These are phyloP conservation scores for Colletotrichum sidae DNA, from an alignment of 2,329 filamentous ascomycete species.

Conservation along the genomic window DNA sequence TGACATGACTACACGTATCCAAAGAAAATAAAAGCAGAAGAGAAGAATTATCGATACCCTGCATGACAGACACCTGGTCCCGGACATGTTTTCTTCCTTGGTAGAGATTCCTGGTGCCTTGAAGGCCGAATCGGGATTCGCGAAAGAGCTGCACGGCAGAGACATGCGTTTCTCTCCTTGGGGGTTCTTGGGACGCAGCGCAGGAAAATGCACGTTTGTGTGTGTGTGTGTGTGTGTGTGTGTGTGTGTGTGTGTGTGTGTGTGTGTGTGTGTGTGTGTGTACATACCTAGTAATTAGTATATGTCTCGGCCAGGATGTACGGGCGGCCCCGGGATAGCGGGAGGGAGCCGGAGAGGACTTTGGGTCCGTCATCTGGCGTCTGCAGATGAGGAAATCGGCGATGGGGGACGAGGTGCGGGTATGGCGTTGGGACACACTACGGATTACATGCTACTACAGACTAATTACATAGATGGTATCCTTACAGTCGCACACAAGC, in stretches of 20 bases:
- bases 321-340: background rate
- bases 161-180: too few relatives aligned
- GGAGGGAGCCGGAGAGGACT: background rate
- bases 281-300: background rate
- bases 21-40: background rate
- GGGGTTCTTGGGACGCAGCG: constrained; percentile 11
- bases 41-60: constrained; percentile 32
- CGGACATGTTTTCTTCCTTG: background rate
- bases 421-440: too few relatives aligned
- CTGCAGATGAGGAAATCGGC: too few relatives aligned
- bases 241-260: too few relatives aligned
- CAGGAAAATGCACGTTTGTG: constrained; percentile 1
- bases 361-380: too few relatives aligned
- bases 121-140: background rate
- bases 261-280: too few relatives aligned
- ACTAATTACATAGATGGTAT: too few relatives aligned
- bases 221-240: background rate
- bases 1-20: constrained; percentile 17
- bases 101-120: background rate
- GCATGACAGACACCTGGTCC: constrained; percentile 5
- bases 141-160: background rate
- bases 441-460: too few relatives aligned
- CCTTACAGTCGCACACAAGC: too few relatives aligned
- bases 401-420: too few relatives aligned
- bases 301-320: background rate